phyloP scores from a whole-genome alignment of 2,329 filamentous ascomycete species.

The Pestalotiopsis sp. region DNA sequence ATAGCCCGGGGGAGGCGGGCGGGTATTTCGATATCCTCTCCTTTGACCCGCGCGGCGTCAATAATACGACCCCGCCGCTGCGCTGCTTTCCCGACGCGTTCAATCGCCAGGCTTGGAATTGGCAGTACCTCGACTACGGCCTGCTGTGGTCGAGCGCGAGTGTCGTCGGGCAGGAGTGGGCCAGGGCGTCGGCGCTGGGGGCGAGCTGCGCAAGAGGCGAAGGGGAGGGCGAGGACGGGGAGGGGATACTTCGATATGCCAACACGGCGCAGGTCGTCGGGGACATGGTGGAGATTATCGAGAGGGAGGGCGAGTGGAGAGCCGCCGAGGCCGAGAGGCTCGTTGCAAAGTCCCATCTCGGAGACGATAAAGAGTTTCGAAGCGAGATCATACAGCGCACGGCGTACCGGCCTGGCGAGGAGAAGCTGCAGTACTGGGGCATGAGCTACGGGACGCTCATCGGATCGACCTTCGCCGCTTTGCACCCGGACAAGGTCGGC shows the following conservation, averaged over 20 bases:
- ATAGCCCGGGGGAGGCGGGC: constrained; percentile 30
- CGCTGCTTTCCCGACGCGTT: constrained; percentile 37
- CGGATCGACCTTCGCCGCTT: constrained; percentile 28
- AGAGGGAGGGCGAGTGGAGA: constrained; percentile 41
- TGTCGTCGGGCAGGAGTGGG: neutral
- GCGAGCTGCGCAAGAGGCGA: constrained; percentile 6
- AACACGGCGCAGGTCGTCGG: constrained; percentile 48
- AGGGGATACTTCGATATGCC: constrained; percentile 33
- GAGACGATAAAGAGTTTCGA: neutral
- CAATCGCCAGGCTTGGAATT: constrained; percentile 4
- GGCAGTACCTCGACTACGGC: constrained; percentile 2
- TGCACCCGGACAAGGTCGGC: constrained; percentile 26
- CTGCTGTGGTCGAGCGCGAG: constrained; percentile 14
- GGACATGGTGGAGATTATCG: constrained; percentile 52
- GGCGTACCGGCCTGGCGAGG: constrained; percentile 23
- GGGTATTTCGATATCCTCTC: constrained; percentile 43
- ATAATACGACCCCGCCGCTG: constrained; percentile 40
- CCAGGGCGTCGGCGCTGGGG: neutral
- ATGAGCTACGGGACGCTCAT: constrained; percentile 31
- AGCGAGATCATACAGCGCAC: constrained; percentile 14
- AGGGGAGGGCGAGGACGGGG: neutral
- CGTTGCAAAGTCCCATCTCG: neutral
- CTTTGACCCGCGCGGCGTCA: constrained; percentile 45
- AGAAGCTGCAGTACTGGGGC: constrained; percentile 10
- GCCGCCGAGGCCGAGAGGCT: constrained; percentile 22